Evolutionary conservation across 495 filamentous ascomycete species (phyloP), one percentile per base, ranked within the genome.

Genomic region (Penicillium odoratum): DNA sequence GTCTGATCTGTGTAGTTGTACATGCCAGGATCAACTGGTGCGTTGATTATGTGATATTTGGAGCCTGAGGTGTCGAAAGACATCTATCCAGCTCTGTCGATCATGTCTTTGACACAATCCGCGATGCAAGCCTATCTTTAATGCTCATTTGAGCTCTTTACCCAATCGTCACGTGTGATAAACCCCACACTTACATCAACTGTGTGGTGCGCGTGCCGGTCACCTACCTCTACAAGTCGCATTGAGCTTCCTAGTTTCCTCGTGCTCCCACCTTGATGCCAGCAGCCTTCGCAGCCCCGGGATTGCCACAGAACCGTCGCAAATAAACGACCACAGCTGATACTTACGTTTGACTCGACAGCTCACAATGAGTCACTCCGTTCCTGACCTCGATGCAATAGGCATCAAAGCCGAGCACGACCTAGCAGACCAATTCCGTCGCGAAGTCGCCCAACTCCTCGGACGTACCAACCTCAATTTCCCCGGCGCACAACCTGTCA

Each of bases 401-500:
- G 92, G 92, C 51, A 73, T 88, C 56, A 88, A 84, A 64, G 82
- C 84, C 36, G 80, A 85, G 7, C 72, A 68, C 42, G 73, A 81
- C 0, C 76, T 90, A 26, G 78, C 84, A 16, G 69, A 81, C 25
- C 71, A 74, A 15, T 80, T 96, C 69, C 86, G 90, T 47, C 71
- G 75, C 55, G 87, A 91, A 69, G 92, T 98, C 46, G 89, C 91
- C 18, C 57, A 74, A 10, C 80, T 98, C 36, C 84, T 98, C 4
- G 81, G 84, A 28, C 83, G 91, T 58, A 81, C 75, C 53, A 82
- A 80, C 46, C 68, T 74, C 28, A 78, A 69, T 56, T 98, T 98
- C 57, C 94, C 94, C 4, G 94, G 94, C 61, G 93, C 94, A 48
- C 94, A 98, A 72, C 94, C 94, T 11, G 92, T 98, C 53, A 93